Conservation (phyloP, 306 rosid genomes). For the Prinsepia uniflora region DNA sequence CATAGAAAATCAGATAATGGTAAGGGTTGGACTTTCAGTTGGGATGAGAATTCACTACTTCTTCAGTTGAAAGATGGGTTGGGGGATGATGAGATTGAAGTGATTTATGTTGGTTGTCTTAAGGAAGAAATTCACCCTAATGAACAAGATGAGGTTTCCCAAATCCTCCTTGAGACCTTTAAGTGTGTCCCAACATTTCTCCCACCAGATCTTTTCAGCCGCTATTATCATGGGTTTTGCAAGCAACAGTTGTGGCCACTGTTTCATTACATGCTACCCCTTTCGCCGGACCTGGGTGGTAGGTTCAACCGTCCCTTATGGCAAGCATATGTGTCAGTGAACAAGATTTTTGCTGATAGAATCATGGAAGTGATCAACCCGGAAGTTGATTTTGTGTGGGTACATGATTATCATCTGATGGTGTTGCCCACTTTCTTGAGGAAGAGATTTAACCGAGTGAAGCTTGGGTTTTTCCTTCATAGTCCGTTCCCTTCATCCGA, state of each 20-base stretch:
- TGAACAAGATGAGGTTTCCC: conserved; percentile 88
- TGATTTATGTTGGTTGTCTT: conserved; percentile 71
- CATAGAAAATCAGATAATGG: conserved; percentile 42
- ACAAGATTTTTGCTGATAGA: conserved; percentile 79
- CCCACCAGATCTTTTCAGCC: conserved; percentile 54
- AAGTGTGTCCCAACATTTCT: conserved; percentile 76
- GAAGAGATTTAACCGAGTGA: conserved; percentile 71
- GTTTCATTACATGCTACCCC: conserved; percentile 81
- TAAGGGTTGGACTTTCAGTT: conserved; percentile 59
- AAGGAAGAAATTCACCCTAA: conserved; percentile 61
- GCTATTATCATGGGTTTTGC: conserved; percentile 79
- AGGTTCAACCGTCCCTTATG: conserved; percentile 65
- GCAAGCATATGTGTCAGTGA: conserved; percentile 81
- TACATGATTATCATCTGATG: conserved; percentile 88
- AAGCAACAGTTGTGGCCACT: conserved; percentile 82
- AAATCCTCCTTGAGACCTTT: conserved; percentile 53
- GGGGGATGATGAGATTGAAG: conserved; percentile 71
- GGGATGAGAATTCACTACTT: conserved; percentile 74
- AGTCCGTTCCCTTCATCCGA: conserved; percentile 87
- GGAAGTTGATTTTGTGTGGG: conserved; percentile 81
- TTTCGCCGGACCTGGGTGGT: conserved; percentile 73
- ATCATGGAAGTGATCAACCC: conserved; percentile 89
- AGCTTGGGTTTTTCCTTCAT: conserved; percentile 78
- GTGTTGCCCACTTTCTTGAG: conserved; percentile 81
- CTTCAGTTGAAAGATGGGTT: conserved; percentile 81